These are phyloP conservation scores for Talaromyces sp. DNA, from an alignment of 2,329 filamentous ascomycete species.

Conservation along the genomic window DNA sequence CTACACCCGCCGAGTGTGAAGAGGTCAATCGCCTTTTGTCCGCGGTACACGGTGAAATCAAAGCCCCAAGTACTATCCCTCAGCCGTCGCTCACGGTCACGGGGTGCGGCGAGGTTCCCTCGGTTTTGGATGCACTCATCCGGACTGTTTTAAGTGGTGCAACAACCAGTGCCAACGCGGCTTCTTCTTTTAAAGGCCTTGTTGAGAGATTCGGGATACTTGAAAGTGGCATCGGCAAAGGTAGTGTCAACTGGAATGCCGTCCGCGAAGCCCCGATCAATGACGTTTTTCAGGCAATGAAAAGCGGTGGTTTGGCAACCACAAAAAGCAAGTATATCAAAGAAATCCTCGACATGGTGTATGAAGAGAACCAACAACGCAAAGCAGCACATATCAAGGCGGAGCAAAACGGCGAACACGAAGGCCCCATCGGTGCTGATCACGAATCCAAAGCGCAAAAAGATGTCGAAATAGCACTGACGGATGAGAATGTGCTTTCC, in stretches of 20 bases:
- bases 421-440: constrained; percentile 37
- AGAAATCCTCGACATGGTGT: constrained; percentile 64
- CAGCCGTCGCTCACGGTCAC: constrained; percentile 64
- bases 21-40: constrained; percentile 62
- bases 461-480: constrained; percentile 51
- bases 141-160: constrained; percentile 58
- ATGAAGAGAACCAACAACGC: constrained; percentile 59
- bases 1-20: constrained; percentile 63
- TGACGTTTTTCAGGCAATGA: constrained; percentile 64
- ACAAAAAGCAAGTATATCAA: constrained; percentile 70
- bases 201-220: constrained; percentile 59
- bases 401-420: constrained; percentile 33
- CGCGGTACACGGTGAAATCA: constrained; percentile 58
- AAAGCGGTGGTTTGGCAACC: constrained; percentile 63
- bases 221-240: constrained; percentile 58
- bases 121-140: constrained; percentile 58
- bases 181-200: constrained; percentile 60
- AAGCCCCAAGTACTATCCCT: constrained; percentile 61
- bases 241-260: constrained; percentile 69
- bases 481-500: constrained; percentile 56
- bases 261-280: constrained; percentile 54
- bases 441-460: constrained; percentile 45
- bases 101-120: constrained; percentile 63
- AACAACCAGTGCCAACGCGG: constrained; percentile 56
- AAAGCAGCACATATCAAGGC: constrained; percentile 45